Base-by-base conservation (phyloP, 2,329 filamentous ascomycete genomes). In the Hymenoscyphus fraxineus region DNA sequence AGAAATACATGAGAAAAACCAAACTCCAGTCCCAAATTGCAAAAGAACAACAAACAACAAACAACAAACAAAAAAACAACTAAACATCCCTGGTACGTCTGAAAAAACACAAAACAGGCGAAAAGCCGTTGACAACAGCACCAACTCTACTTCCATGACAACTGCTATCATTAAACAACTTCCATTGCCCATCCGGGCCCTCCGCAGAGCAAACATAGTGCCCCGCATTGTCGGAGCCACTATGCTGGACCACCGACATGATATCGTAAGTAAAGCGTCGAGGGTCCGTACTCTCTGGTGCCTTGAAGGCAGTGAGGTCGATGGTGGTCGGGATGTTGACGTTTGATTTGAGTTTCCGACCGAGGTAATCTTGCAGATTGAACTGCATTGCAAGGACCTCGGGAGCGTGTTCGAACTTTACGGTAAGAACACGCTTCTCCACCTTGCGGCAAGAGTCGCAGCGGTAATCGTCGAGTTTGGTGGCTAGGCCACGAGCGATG, bases 241-340 rank as follows among this genome's bases (percentile, higher is more conserved):
- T 41, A 62, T 77, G 76, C 54, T 72, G 69, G 10, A 77, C 66
- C 2, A 75, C 71, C 10, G 74, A 69, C 1, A 66, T 59, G 13
- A 77, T 68, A 40, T 73, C 68, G 61, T 77, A 78, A 31, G 55
- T 64, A 27, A 70, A 61, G n/a, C 39, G 40, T 44, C 35, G 57
- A 19, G 51, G 57, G 54, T 63, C 65, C 9, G 44, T 65, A 7
- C 64, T 35, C 22, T 58, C 60, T 54, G 19, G 47, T 3, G 31
- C 6, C n/a, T 32, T 63, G 41, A 56, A 64, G 54, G 61, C 59
- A n/a, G 66, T 64, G 62, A 76, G 69, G 62, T 75, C 67, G 6
- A 75, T 69, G 13, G 39, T 60, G 7, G 60, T 54, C 4, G 62
- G 59, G 61, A 75, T 66, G 16, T 51, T 58, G 44, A 72, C 61